Base-by-base conservation (phyloP, 2,329 filamentous ascomycete genomes). In the Penicillium freii region DNA sequence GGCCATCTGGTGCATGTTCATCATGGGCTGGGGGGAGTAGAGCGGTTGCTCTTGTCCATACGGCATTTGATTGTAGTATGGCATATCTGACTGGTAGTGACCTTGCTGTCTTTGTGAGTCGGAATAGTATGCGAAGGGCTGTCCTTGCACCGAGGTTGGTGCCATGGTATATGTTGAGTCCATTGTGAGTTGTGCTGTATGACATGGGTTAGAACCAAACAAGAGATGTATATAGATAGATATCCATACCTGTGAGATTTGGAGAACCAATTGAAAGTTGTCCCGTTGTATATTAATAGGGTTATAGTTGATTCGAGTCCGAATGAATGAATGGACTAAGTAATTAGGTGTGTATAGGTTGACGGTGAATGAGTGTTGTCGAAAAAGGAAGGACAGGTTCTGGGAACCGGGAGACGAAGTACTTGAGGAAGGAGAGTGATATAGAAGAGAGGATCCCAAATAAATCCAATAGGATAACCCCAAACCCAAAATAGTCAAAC, bases 71-170 rank as follows among this genome's bases (percentile, higher is more conserved):
- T 67, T 66, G 72, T 75, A 75, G 69, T 77, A 73, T 78, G 82
- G 62, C 63, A 76, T 65, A 57, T 83, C 81, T 43, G 78, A 77
- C 59, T 83, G 85, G 80, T 91, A 92, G 77, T 90, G 87, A 54
- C 86, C 86, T 51, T 47, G 34, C 77, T 92, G 88, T 71, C 89
- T 83, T 73, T 92, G 88, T 63, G 87, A 82, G 67, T 94, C 90
- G 69, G 86, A 88, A 81, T 93, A 96, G 82, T 92, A 94, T 83
- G 90, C 92, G 81, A 92, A 95, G 58, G 89, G 84, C 77, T 90
- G 88, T 60, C 83, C 86, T 81, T 90, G 85, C 69, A 82, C 75
- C 75, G 78, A 75, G 66, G 77, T 63, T 57, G 76, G 72, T 71
- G 78, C 77, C 69, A 80, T 77, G 62, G 77, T 72, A 69, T 82